Evolutionary conservation across 441 rosid genomes (phyloP).

Genomic region (Corymbia calophylla): DNA sequence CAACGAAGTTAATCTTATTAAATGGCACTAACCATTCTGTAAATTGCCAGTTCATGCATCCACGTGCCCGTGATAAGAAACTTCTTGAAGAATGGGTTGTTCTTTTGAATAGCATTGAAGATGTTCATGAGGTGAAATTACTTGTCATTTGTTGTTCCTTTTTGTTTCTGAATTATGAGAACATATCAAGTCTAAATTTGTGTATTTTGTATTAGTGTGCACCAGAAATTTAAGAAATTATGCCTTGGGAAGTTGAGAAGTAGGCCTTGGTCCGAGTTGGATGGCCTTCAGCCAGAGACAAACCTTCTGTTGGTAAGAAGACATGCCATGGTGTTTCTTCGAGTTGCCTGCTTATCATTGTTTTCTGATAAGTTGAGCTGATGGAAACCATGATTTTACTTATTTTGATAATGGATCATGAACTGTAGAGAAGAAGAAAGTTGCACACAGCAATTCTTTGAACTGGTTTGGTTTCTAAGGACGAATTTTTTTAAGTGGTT

Average conservation of each 20-base stretch:
- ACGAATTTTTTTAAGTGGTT: not conserved
- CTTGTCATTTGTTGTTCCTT: not conserved
- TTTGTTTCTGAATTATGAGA: not conserved
- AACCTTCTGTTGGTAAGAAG: slow-evolving; percentile 70
- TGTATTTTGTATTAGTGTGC: not conserved
- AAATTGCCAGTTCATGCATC: slow-evolving; percentile 66
- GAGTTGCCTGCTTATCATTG: not conserved
- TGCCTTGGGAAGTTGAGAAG: slow-evolving; percentile 82
- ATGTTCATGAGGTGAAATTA: slow-evolving; percentile 63
- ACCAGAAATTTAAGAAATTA: slow-evolving; percentile 63
- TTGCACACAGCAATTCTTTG: not conserved
- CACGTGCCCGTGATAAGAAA: slow-evolving; percentile 85
- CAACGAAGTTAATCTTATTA: not conserved
- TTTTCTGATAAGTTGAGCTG: not conserved
- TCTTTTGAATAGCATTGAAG: slow-evolving; percentile 61
- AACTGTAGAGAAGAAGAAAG: not conserved
- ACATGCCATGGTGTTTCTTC: not conserved
- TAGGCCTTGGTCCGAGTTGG: slow-evolving; percentile 95
- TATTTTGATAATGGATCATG: not conserved
- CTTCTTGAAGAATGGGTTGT: slow-evolving; percentile 82
- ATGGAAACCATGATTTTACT: not conserved
- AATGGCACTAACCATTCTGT: not conserved
- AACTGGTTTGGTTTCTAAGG: not conserved
- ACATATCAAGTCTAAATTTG: not conserved
- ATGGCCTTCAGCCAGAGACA: slow-evolving; percentile 90